Evolutionary conservation across 257 asterid genomes (phyloP), one percentile per base, ranked within the genome.

Genomic region (Nicotiana obtusifolia): DNA sequence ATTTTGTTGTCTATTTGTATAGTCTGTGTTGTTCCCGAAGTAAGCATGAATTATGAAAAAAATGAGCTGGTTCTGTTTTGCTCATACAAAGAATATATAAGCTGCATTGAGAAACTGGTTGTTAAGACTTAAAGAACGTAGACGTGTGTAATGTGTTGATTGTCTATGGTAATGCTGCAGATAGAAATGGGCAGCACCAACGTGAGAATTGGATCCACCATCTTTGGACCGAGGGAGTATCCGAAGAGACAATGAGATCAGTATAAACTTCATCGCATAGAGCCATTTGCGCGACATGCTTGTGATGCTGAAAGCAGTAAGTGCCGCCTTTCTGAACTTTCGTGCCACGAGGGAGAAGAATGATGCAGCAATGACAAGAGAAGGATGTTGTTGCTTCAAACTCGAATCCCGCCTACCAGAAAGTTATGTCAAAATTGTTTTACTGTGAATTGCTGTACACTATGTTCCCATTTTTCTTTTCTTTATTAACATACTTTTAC

Each of bases 141-240:
- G 33, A 71, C 7, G 5, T 33, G 41, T 28, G 67, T 57, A 19
- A 6, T 77, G 8, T n/a, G 24, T 22, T 78, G 82, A 78, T 37
- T 37, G 44, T 26, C 15, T 60, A 10, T 78, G 14, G 0, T 71
- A 20, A 81, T 59, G 33, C 64, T 90, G 91, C 94, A 94, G 97
- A 93, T 94, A 77, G 94, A 89, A 85, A 87, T 91, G 97, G 98
- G 98, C 44, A 94, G 97, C 84, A 94, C 97, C 56, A 94, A 86
- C 56, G 97, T 93, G 83, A 87, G 98, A 86, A 86, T 94, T 19
- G 98, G 98, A 86, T 90, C 97, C 56, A 94, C 97, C 77, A 94
- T 94, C 86, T 94, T 94, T 67, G 98, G 98, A 64, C 97, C 97
- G 5, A 86, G 98, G 73, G 92, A 91, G 75, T 94, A 94, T 76